phyloP scores from a whole-genome alignment of 2,329 filamentous ascomycete genomes.

The Ophiostoma montium region DNA sequence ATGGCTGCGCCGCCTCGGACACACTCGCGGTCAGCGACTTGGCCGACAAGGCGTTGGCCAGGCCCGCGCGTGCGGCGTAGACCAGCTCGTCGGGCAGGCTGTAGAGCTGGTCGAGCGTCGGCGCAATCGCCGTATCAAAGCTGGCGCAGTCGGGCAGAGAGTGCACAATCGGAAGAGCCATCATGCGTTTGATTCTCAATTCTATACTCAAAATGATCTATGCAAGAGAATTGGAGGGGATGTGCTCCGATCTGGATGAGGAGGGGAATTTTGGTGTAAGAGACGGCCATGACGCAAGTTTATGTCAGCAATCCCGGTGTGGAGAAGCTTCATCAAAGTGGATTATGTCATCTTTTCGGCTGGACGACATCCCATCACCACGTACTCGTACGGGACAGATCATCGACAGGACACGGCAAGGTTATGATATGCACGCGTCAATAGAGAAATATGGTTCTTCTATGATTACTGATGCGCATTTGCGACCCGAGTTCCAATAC shows the following conservation, averaged over 20 bases:
- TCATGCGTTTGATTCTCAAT: constrained; percentile 19
- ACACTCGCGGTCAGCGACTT: neutral
- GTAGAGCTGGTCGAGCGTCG: constrained; percentile 57
- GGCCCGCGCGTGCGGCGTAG: constrained; percentile 29
- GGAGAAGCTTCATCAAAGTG: neutral
- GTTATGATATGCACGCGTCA: neutral
- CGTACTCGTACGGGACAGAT: too few relatives aligned
- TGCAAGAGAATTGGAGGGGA: too few relatives aligned
- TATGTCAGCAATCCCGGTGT: too few relatives aligned
- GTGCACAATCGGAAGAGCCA: constrained; percentile 61
- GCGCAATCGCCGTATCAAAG: constrained; percentile 59
- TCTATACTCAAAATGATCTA: too few relatives aligned
- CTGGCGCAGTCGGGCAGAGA: constrained; percentile 62
- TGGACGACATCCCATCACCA: neutral
- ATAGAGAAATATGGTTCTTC: neutral
- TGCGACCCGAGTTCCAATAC: too few relatives aligned
- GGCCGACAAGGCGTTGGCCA: neutral
- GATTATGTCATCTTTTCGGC: neutral
- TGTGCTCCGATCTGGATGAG: too few relatives aligned
- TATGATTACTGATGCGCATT: neutral
- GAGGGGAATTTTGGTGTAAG: too few relatives aligned
- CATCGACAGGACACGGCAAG: neutral
- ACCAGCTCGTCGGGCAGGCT: constrained; percentile 52
- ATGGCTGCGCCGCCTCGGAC: constrained; percentile 28
- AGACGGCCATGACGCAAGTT: too few relatives aligned